Conservation (phyloP, 768 basidiomycete genomes). For the Macrolepiota albuminosa region DNA sequence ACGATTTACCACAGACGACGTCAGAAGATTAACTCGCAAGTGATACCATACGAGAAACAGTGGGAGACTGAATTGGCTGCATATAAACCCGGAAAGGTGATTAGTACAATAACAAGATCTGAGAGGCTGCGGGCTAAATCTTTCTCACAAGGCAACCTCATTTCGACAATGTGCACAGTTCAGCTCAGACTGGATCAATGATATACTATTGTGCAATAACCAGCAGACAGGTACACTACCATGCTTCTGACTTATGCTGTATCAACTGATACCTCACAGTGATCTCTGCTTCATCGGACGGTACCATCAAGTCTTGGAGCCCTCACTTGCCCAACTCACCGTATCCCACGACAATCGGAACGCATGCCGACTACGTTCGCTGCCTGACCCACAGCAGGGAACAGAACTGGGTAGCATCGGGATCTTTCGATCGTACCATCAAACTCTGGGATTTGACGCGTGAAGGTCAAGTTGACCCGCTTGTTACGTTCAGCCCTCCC, state of each 20-base stretch:
- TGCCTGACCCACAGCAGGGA: slow-evolving; percentile 75
- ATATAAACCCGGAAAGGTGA: slow-evolving; percentile 45
- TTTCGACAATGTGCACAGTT: slow-evolving; percentile 89
- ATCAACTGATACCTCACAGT: slow-evolving; percentile 37
- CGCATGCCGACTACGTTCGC: slow-evolving; percentile 83
- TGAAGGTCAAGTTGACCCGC: slow-evolving; percentile 33
- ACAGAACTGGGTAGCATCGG: slow-evolving; percentile 86
- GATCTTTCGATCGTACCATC: slow-evolving; percentile 91
- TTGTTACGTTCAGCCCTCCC: slow-evolving; percentile 63
- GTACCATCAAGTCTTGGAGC: slow-evolving; percentile 90
- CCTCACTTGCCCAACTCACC: slow-evolving; percentile 62
- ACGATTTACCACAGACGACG: slow-evolving; percentile 22
- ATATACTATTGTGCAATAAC: slow-evolving; percentile 84
- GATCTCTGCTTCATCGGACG: slow-evolving; percentile 93
- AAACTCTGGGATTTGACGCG: slow-evolving; percentile 88
- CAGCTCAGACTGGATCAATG: slow-evolving; percentile 96
- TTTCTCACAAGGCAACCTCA: slow-evolving; percentile 40
- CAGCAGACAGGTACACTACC: slow-evolving; percentile 73
- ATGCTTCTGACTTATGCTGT: background rate
- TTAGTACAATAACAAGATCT: background rate
- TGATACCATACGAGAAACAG: slow-evolving; percentile 59
- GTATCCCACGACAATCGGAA: slow-evolving; percentile 66
- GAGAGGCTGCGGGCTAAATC: background rate
- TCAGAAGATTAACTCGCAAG: slow-evolving; percentile 32
- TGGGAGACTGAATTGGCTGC: slow-evolving; percentile 74